Percentiles rank a stretch among this genome's conserved stretches.
These are phyloP conservation scores for Lycium barbarum DNA, from an alignment of 257 asterid species.

Conservation along the genomic window DNA sequence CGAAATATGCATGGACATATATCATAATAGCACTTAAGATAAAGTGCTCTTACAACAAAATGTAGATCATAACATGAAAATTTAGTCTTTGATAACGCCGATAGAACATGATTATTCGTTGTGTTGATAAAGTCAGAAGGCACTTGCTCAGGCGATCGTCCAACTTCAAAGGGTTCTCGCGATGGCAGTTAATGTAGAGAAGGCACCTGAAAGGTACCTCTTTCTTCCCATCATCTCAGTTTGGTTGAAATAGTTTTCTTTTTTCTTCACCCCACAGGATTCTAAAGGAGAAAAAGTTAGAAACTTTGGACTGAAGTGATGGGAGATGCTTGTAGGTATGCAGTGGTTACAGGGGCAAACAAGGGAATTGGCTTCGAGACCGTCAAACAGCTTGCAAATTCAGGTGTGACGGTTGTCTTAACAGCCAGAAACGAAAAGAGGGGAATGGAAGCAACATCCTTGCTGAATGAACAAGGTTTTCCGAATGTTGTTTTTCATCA, in stretches of 20 bases:
- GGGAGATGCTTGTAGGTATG: constrained; percentile 50
- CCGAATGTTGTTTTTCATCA: constrained; percentile 71
- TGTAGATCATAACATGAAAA: background rate
- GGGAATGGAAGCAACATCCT: constrained; percentile 56
- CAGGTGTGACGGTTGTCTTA: constrained; percentile 68
- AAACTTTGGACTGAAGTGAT: background rate
- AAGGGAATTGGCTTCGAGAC: constrained; percentile 86
- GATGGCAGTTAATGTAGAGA: constrained; percentile 39
- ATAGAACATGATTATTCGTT: background rate
- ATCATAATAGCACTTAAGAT: background rate
- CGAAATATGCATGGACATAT: background rate
- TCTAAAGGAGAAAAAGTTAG: background rate
- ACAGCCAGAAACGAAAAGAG: constrained; percentile 70
- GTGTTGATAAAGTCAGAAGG: background rate
- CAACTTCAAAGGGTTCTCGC: constrained; percentile 27
- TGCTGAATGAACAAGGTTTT: constrained; percentile 62
- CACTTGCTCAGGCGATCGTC: background rate
- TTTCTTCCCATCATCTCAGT: background rate
- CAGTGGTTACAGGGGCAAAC: constrained; percentile 89
- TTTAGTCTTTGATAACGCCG: background rate
- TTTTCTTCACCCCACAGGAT: background rate
- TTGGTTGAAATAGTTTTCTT: background rate
- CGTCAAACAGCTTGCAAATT: constrained; percentile 66
- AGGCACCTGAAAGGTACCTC: constrained; percentile 43
- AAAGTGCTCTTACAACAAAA: background rate